Conservation (phyloP, 2,329 filamentous ascomycete species). For the Neonectria punicea region DNA sequence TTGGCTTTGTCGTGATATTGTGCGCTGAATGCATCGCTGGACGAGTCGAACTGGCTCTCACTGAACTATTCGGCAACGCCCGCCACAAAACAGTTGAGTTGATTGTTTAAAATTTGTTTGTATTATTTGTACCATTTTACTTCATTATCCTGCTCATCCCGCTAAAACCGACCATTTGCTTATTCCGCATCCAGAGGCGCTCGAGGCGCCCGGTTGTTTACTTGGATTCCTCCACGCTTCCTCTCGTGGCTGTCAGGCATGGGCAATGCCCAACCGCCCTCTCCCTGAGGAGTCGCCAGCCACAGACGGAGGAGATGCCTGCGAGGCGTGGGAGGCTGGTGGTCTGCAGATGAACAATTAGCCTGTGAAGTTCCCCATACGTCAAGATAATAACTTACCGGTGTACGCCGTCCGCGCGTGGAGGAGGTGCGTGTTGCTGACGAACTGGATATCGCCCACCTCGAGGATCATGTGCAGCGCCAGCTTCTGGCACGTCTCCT, state of each 20-base stretch:
- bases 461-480: conserved; percentile 88
- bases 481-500: conserved; percentile 77
- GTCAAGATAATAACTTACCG: conserved; percentile 25
- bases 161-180: conserved; percentile 25
- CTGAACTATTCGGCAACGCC: background rate
- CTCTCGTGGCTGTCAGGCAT: conserved; percentile 84
- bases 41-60: background rate
- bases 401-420: conserved; percentile 86
- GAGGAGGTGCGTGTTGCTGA: conserved; percentile 82
- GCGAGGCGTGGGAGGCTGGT: conserved; percentile 73
- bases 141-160: conserved; percentile 14
- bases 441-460: conserved; percentile 87
- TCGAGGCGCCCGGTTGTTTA: conserved; percentile 80
- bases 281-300: conserved; percentile 82
- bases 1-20: background rate
- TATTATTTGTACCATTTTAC: conserved; percentile 5
- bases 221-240: conserved; percentile 90
- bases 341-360: conserved; percentile 46
- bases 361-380: background rate
- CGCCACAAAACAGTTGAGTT: background rate
- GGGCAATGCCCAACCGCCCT: conserved; percentile 87
- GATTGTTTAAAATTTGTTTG: conserved; percentile 17
- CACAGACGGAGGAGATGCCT: conserved; percentile 86
- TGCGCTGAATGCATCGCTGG: background rate
- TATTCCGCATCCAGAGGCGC: conserved; percentile 83